Evolutionary conservation across 2,329 filamentous ascomycete genomes (phyloP).

Genomic region (Juglanconis juglandina): DNA sequence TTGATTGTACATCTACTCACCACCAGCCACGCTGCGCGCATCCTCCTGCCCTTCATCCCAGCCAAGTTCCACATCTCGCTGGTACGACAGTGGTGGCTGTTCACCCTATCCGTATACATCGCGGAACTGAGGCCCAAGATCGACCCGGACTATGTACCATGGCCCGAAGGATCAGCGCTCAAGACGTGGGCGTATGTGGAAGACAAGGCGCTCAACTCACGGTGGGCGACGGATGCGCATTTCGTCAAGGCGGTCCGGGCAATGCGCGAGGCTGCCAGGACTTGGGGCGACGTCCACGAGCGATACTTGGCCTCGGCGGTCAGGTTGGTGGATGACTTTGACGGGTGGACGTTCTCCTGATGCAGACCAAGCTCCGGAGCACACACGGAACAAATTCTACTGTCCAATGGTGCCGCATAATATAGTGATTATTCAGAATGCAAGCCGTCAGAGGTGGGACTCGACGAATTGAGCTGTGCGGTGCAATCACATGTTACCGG

Average conservation of each 20-base stretch:
- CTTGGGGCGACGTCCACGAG: constrained; percentile 68
- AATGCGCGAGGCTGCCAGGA: constrained; percentile 69
- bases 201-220: constrained; percentile 65
- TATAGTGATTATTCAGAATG: neutral
- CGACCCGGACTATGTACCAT: constrained; percentile 59
- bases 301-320: constrained; percentile 67
- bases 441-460: neutral
- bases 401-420: neutral
- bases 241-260: constrained; percentile 79
- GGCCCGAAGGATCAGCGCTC: constrained; percentile 52
- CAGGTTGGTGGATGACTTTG: constrained; percentile 70
- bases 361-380: no score
- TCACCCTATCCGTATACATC: constrained; percentile 75
- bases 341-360: constrained; percentile 55
- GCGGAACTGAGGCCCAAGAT: constrained; percentile 70
- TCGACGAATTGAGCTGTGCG: no score
- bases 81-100: constrained; percentile 85
- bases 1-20: constrained; percentile 80
- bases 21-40: constrained; percentile 81
- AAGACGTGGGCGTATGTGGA: constrained; percentile 76
- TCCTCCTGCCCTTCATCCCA: constrained; percentile 76
- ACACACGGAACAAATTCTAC: no score
- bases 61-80: constrained; percentile 68
- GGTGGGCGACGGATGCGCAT: constrained; percentile 70
- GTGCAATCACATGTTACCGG: no score